Evolutionary conservation across 768 basidiomycete species (phyloP), one percentile per base, ranked within the genome.

Genomic region (Mrakia gelida): DNA sequence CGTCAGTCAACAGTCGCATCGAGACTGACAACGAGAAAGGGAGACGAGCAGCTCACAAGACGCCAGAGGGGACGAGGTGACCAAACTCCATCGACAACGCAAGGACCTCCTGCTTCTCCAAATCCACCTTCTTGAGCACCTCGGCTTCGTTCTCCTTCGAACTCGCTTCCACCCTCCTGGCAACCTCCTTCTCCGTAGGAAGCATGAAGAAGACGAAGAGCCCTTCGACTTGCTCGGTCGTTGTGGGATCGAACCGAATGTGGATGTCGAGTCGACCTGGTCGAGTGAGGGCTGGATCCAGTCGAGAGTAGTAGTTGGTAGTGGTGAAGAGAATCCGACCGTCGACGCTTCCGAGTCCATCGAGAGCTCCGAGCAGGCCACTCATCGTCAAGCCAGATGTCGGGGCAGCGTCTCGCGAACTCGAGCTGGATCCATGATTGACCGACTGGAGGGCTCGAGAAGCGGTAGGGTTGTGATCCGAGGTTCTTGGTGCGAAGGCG

Each of bases 231-330:
- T 93, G 92, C 84, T 87, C 89, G 78, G 85, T 87, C 82, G 90
- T 91, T 21, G 92, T 90, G 26, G 89, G 86, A 81, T 88, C 88
- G 84, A 92, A 93, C 81, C 92, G 90, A 75, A 93, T 85, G 80
- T 92, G 91, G 34, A 92, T 81, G 82, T 93, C 92, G 89, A 93
- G 90, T 18, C 92, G 89, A 32, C 92, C 92, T 1, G 92, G 90
- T 59, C 92, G 89, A 81, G 88, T 88, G 34, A 93, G 87, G 2
- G 92, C 92, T 1, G 90, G 87, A 80, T 93, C 92, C 32, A 94
- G 88, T 2, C 88, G 85, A 10, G 84, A 16, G 61, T 43, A 75
- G 45, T 56, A n/a, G 80, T 86, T 67, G 70, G 88, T 88, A 16
- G 91, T 92, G 6, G 92, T 91, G 74, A 91, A 92, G 10, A 92